A percentile compares a stretch with the other conserved stretches of the same genome.
phyloP scores from a whole-genome alignment of 1,284 basidiomycete genomes.

The Puccinia novopanici region DNA sequence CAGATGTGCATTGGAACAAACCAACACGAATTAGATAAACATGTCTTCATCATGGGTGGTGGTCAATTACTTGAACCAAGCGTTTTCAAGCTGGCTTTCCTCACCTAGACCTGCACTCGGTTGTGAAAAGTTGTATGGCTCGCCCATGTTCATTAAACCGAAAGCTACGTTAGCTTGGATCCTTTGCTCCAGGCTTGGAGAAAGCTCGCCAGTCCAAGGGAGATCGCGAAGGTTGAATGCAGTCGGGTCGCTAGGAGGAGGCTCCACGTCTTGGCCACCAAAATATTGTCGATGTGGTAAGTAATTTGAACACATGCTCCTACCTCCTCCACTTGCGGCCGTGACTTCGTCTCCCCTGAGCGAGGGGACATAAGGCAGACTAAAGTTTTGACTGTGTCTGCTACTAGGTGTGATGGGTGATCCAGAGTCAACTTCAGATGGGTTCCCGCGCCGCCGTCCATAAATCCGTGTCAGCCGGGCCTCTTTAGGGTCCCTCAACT shows the following conservation, averaged over 20 bases:
- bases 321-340: neutral
- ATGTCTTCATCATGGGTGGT: neutral
- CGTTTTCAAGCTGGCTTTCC: neutral
- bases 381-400: neutral
- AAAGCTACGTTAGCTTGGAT: neutral
- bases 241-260: neutral
- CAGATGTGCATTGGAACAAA: neutral
- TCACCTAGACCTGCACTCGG: neutral
- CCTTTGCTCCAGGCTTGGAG: conserved; percentile 1
- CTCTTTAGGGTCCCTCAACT: neutral
- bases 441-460: neutral
- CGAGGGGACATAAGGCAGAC: conserved; percentile 8
- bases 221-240: neutral
- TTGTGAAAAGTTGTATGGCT: neutral
- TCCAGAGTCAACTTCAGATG: neutral
- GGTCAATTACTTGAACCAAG: neutral
- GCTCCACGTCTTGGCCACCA: neutral
- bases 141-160: conserved; percentile 4
- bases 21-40: neutral
- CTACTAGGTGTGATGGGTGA: conserved; percentile 17
- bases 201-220: conserved; percentile 1
- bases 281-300: conserved; percentile 13
- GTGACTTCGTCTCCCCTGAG: neutral
- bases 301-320: conserved; percentile 9
- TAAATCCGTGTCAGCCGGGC: neutral